Conservation (phyloP, 352 stramenopile genomes). For the Pythium plurisporium region DNA sequence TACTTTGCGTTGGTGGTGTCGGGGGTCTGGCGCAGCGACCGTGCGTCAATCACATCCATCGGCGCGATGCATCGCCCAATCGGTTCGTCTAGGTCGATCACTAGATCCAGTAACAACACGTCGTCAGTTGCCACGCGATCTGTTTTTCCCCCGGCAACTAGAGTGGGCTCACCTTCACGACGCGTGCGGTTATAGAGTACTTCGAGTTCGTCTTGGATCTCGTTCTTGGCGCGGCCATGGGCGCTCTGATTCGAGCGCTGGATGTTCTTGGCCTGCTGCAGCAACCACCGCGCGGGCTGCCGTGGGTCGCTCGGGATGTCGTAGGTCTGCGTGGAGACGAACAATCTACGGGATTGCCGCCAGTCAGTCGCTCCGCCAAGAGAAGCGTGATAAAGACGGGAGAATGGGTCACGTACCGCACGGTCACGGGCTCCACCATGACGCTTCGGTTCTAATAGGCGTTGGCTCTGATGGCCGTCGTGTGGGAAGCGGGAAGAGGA, state of each 20-base stretch:
- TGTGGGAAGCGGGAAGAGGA: neutral
- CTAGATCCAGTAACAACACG: constrained; percentile 16
- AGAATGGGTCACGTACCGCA: constrained; percentile 34
- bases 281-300: constrained; percentile 65
- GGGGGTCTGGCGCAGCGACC: constrained; percentile 58
- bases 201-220: constrained; percentile 56
- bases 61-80: constrained; percentile 56
- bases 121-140: neutral
- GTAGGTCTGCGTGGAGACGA: constrained; percentile 79
- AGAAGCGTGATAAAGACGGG: neutral
- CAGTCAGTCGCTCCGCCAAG: neutral
- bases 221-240: constrained; percentile 21
- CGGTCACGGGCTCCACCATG: constrained; percentile 39
- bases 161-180: constrained; percentile 19
- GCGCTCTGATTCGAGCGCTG: constrained; percentile 41
- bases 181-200: constrained; percentile 79
- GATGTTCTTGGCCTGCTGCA: constrained; percentile 76
- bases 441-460: neutral
- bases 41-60: constrained; percentile 80
- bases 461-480: neutral
- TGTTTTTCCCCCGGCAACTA: neutral
- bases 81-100: constrained; percentile 63
- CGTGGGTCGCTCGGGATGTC: constrained; percentile 77
- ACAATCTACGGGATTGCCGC: constrained; percentile 33
- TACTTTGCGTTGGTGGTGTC: constrained; percentile 56